phyloP scores from a whole-genome alignment of 2,329 filamentous ascomycete genomes.

The Arthrinium puccinioides region DNA sequence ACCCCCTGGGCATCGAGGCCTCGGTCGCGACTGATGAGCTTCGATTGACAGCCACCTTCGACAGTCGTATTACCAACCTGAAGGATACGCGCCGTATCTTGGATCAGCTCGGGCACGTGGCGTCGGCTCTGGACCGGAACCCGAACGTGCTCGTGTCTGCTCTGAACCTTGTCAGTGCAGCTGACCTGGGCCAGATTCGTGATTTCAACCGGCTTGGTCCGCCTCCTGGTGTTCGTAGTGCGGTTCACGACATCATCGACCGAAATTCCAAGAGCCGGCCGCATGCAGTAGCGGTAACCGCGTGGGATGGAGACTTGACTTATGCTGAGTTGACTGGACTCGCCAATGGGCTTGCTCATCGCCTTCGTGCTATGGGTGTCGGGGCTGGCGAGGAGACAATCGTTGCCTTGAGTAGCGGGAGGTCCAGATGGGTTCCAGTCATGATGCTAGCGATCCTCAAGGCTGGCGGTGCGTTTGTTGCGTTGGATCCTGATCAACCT shows the following conservation, averaged over 20 bases:
- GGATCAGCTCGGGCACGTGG: not conserved
- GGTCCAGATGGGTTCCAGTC: not conserved
- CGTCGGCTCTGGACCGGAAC: not conserved
- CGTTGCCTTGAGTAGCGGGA: not conserved
- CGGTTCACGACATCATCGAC: not conserved
- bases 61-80: not conserved
- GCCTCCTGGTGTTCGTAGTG: too few species aligned
- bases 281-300: not conserved
- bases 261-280: not conserved
- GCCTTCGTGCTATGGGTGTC: not conserved
- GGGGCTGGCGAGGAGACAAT: not conserved
- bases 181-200: not conserved
- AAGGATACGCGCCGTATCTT: not conserved
- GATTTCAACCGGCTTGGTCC: not conserved
- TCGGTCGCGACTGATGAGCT: not conserved
- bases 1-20: not conserved
- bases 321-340: not conserved
- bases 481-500: constrained; percentile 1
- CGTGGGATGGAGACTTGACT: not conserved
- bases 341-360: not conserved
- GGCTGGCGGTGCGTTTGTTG: not conserved
- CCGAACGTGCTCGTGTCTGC: not conserved
- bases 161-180: not conserved
- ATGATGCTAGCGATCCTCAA: constrained; percentile 2
- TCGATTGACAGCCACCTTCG: not conserved